phyloP scores from a whole-genome alignment of 1,284 basidiomycete genomes.

The Leccinum variabile region DNA sequence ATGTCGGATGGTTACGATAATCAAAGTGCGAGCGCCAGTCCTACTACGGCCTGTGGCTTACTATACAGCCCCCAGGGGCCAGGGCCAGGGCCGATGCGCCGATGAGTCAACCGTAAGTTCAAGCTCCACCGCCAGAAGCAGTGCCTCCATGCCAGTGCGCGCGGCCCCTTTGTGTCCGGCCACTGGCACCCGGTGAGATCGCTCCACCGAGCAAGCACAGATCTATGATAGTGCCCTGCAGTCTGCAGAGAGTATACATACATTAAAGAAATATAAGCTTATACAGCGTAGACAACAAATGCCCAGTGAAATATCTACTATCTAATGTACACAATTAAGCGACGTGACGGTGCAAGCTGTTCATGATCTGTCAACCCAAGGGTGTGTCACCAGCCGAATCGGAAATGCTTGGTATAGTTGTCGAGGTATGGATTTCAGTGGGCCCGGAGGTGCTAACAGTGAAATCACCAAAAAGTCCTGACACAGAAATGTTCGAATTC shows the following conservation, averaged over 20 bases:
- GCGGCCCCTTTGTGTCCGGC: not conserved
- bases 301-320: not conserved
- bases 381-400: slow-evolving; percentile 52
- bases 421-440: slow-evolving; percentile 32
- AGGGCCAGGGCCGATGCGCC: not conserved
- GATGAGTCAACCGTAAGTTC: not conserved
- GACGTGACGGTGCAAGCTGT: not conserved
- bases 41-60: not conserved
- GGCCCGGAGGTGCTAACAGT: slow-evolving; percentile 32
- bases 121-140: not conserved
- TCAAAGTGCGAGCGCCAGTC: not conserved
- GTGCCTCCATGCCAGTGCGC: not conserved
- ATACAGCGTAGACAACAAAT: slow-evolving; percentile 1
- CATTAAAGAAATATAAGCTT: slow-evolving; percentile 14
- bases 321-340: slow-evolving; percentile 21
- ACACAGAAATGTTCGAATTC: slow-evolving; percentile 5
- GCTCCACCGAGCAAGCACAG: not conserved
- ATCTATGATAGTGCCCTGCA: not conserved
- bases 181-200: not conserved
- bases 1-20: slow-evolving; percentile 14
- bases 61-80: not conserved
- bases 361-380: slow-evolving; percentile 40
- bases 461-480: slow-evolving; percentile 58
- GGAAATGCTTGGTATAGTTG: slow-evolving; percentile 45
- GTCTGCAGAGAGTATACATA: not conserved